Evolutionary conservation across 106 monocot species (phyloP).

Genomic region (Phalaenopsis equestris): DNA sequence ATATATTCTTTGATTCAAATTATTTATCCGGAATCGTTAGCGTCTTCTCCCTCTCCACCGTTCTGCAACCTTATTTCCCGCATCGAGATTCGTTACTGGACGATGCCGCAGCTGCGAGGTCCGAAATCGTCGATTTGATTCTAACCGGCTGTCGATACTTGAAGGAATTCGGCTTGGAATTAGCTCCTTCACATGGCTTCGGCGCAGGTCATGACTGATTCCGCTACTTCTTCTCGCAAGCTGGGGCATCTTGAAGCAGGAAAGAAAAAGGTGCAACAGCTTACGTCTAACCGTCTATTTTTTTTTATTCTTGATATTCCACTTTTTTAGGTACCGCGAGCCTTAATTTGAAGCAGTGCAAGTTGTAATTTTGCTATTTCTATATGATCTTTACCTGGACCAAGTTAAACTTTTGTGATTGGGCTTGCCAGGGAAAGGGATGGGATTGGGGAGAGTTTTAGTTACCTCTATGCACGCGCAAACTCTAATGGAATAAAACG

Average conservation of each 20-base stretch:
- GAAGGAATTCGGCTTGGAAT: background rate
- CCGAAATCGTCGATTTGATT: background rate
- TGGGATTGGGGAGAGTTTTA: background rate
- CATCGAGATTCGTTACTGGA: background rate
- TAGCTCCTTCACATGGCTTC: slow-evolving; percentile 14
- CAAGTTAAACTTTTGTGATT: background rate
- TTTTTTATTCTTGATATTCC: background rate
- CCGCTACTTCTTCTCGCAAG: slow-evolving; percentile 11
- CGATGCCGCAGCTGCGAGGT: background rate
- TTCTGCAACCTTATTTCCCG: background rate
- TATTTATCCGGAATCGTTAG: background rate
- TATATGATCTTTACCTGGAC: background rate
- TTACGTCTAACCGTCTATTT: background rate
- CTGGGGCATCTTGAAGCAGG: slow-evolving; percentile 24
- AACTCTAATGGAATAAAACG: background rate
- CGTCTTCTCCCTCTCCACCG: background rate
- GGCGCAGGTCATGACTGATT: slow-evolving; percentile 11
- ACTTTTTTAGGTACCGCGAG: background rate
- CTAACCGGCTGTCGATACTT: background rate
- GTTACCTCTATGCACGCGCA: background rate
- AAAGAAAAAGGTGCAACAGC: slow-evolving; percentile 19
- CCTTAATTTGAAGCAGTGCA: background rate
- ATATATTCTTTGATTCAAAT: background rate
- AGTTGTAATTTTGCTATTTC: background rate
- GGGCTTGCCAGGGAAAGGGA: background rate